Evolutionary conservation across 192 early-diverging fungal species (phyloP).

Genomic region (Piromyces sp.): DNA sequence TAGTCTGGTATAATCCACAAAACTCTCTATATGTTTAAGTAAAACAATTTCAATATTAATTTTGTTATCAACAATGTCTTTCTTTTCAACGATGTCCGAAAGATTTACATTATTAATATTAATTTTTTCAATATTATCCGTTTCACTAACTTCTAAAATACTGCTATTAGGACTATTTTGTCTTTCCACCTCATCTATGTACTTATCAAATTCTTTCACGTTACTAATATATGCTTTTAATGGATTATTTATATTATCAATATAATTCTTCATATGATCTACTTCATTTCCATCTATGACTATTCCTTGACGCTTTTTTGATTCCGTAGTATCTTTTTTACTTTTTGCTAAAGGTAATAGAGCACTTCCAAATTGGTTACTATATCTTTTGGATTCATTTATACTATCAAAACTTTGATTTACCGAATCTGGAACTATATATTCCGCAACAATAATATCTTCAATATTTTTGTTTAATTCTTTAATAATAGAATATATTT

Average conservation of each 20-base stretch:
- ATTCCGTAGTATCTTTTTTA: no score
- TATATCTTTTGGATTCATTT: no score
- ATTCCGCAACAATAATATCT: background rate
- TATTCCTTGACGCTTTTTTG: no score
- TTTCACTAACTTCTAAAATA: background rate
- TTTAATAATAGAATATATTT: background rate
- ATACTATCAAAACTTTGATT: background rate
- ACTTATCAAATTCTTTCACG: background rate
- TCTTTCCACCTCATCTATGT: background rate
- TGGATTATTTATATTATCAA: no score
- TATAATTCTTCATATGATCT: no score
- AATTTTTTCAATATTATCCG: background rate
- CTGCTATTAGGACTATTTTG: background rate
- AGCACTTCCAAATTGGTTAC: no score
- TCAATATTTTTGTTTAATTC: background rate
- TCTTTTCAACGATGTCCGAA: background rate
- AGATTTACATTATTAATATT: background rate
- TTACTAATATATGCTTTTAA: no score
- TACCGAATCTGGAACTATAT: background rate
- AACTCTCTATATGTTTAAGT: background rate
- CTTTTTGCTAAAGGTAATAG: no score
- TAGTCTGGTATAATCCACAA: background rate
- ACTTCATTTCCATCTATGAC: no score
- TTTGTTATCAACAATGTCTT: background rate
- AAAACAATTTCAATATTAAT: background rate